Base-by-base conservation (phyloP, 1,284 basidiomycete species). In the Ceratobasidium sp. region DNA sequence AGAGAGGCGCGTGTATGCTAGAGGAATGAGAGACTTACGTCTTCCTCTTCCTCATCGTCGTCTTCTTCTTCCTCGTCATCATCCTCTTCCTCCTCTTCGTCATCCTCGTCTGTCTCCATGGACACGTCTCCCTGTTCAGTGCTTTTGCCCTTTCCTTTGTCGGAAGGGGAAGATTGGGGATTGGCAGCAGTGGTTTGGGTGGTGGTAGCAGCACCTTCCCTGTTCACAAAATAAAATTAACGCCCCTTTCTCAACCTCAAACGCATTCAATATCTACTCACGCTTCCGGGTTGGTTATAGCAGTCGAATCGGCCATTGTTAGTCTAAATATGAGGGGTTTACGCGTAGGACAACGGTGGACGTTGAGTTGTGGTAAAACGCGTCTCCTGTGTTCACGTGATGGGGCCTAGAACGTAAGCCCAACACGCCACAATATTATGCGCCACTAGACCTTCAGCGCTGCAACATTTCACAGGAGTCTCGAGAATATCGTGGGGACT, bases 61-160 rank as follows among this genome's bases (percentile, higher is more conserved):
- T 67, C 66, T 4, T 71, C 66, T 9, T 71, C 66, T 22, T 59
- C 53, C 44, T 71, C 66, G 8, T 57, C 66, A 11, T 71, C 66
- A 1, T 69, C 66, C 19, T 56, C 51, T 15, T 69, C 54, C 4
- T 56, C 65, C 7, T 67, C 65, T 2, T 67, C 65, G 2, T 56
- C 65, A 31, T 67, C 50, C 11, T 53, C 51, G 8, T 67, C 65
- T 45, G 31, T 27, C 15, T 71, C 66, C 66, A 71, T 71, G 11
- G 66, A 59, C 22, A 27, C 66, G 47, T 71, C 66, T 29, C 2
- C 50, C n/a, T 1, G 2, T n/a, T 53, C 33, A 1, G 44, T 45
- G 36, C n/a, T 44, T 29, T 71, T 69, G 22, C 65, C 65, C 51
- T 67, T 69, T 22, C 66, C 66, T 31, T 71, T 71, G 36, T 44